Evolutionary conservation across 1,284 basidiomycete species (phyloP), one percentile per base, ranked within the genome.

Genomic region (Porodaedalea pini): DNA sequence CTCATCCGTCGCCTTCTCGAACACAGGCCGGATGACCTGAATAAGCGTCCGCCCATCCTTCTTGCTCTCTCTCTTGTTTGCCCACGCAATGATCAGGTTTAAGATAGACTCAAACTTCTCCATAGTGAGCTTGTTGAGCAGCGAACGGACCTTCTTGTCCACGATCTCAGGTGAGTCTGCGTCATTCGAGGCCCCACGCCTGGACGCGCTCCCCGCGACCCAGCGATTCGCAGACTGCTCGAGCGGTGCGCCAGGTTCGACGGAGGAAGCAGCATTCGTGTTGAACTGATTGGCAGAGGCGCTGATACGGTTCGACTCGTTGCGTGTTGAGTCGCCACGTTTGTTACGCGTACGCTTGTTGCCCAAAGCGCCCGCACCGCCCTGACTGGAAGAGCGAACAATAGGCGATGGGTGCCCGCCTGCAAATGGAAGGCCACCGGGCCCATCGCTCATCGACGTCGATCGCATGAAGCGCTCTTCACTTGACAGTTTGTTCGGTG

Each of bases 31-130:
- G n/a, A n/a, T n/a, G n/a, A n/a, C n/a, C n/a, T n/a, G n/a, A n/a
- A n/a, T n/a, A 66, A 98, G 82, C 1, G 94, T 97, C 61, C 90
- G 83, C 2, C 94, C 95, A 69, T 98, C 93, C 69, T 84, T 90
- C 80, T 98, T 94, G 65, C 87, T 82, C 73, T 88, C 85, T 4
- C 90, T 94, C 76, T 86, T 93, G 82, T 98, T 97, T 44, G 94
- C 95, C 91, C 90, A 98, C 17, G 81, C 75, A 62, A 97, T 88
- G 68, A 98, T 94, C 73, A 96, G 92, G 67, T 88, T 82, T 4
- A 90, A 95, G 67, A 98, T 97, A 4, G 90, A 88, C 65, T 95
- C 92, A 78, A 98, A 98, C 70, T 91, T 92, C 77, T 98, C 93
- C 82, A 95, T 88, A 1, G 95, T 96, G 51, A 98, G 84, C 78